A percentile compares a stretch with the other conserved stretches of the same genome.
These are phyloP conservation scores for Chimonanthus praecox DNA, from an alignment of 164 flowering plant genomes.

Conservation along the genomic window DNA sequence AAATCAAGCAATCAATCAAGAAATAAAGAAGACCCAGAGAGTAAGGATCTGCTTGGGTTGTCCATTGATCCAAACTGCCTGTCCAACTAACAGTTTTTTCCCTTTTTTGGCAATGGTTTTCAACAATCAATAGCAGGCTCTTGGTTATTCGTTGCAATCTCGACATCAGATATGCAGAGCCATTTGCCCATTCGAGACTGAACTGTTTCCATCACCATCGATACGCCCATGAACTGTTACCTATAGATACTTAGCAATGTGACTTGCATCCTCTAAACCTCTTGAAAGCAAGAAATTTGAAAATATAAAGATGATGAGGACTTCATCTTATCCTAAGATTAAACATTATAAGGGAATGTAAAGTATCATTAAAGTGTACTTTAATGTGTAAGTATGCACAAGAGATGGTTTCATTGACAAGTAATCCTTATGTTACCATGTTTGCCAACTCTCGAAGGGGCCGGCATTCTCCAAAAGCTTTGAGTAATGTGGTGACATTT, in stretches of 20 bases:
- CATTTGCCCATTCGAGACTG: not conserved
- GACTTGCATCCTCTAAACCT: not conserved
- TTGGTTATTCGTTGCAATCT: not conserved
- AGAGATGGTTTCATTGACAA: not conserved
- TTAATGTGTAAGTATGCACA: not conserved
- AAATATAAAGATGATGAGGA: not conserved
- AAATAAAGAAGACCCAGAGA: not conserved
- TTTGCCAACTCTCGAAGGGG: slow-evolving; percentile 75
- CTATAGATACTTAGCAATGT: not conserved
- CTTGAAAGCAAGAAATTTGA: not conserved
- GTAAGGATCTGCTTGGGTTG: not conserved
- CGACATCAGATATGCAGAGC: not conserved
- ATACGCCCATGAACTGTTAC: not conserved
- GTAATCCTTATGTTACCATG: slow-evolving; percentile 37
- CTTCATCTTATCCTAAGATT: not conserved
- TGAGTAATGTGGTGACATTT: slow-evolving; percentile 68
- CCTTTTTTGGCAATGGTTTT: no score
- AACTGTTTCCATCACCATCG: not conserved
- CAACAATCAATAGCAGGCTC: not conserved
- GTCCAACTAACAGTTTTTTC: not conserved
- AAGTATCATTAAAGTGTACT: not conserved
- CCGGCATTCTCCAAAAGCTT: slow-evolving; percentile 77
- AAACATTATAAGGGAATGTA: not conserved
- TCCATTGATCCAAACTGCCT: not conserved
- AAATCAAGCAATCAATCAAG: not conserved